Conservation (phyloP, 179 eudicot genomes). For the Beta lomatogona region DNA sequence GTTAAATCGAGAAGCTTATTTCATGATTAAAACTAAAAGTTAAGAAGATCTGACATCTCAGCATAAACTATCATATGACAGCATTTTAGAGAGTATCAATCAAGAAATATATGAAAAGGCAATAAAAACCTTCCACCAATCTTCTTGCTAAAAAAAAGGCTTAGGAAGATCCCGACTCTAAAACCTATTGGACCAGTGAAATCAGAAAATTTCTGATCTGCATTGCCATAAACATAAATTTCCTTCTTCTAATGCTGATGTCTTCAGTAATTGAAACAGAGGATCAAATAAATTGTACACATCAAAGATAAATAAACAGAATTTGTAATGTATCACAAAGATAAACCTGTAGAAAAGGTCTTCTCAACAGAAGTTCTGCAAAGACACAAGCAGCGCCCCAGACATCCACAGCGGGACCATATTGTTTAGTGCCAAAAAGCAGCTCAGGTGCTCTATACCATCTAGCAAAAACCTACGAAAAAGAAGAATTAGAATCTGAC, state of each 20-base stretch:
- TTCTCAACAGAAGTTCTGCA: constrained; percentile 86
- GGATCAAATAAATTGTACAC: not conserved
- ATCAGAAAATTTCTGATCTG: not conserved
- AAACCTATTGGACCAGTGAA: not conserved
- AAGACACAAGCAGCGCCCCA: constrained; percentile 99
- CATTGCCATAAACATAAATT: not conserved
- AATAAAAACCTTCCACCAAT: not conserved
- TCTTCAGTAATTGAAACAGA: not conserved
- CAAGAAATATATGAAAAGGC: not conserved
- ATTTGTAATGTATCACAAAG: not conserved
- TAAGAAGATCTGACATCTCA: not conserved
- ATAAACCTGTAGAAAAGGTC: constrained; percentile 86
- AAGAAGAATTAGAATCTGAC: constrained; percentile 21
- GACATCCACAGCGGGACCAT: constrained; percentile 95
- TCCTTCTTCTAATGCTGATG: not conserved
- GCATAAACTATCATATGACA: not conserved
- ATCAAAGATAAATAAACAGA: constrained; percentile 5
- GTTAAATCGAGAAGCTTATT: not conserved
- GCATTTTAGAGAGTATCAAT: not conserved
- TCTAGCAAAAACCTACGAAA: constrained; percentile 83
- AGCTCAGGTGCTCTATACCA: constrained; percentile 99
- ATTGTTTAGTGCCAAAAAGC: constrained; percentile 91
- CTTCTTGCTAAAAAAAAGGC: not conserved
- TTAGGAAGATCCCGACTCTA: not conserved
- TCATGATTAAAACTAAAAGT: not conserved